Evolutionary conservation across 441 rosid species (phyloP).

Genomic region (Omphalea diandra): DNA sequence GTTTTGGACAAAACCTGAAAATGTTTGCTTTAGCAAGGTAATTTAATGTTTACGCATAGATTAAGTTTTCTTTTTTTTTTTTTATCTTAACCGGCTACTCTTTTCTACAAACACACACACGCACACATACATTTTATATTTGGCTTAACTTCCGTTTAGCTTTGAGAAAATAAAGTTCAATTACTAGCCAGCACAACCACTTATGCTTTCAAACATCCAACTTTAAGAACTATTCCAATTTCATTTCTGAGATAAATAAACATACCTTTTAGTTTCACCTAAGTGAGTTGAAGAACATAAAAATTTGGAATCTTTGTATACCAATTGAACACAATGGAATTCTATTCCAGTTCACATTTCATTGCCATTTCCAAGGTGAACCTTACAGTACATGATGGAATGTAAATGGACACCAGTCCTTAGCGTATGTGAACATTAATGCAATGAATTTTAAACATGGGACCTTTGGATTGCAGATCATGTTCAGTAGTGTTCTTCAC

Average conservation of each 20-base stretch:
- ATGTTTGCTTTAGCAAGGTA: background rate
- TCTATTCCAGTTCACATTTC: background rate
- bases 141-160: background rate
- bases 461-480: constrained; percentile 60
- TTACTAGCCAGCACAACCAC: too few species aligned
- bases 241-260: background rate
- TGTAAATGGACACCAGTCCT: background rate
- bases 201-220: background rate
- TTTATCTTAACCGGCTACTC: background rate
- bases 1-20: background rate
- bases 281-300: background rate
- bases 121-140: too few species aligned
- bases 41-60: background rate
- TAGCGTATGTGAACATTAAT: background rate
- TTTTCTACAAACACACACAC: background rate
- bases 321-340: background rate
- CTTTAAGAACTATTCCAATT: background rate
- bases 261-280: background rate
- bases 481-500: constrained; percentile 88
- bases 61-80: too few species aligned
- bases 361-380: background rate
- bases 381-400: constrained; percentile 3
- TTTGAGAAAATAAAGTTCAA: too few species aligned
- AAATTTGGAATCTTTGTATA: background rate
- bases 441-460: constrained; percentile 22